A percentile compares a stretch with the other conserved stretches of the same genome.
These are phyloP conservation scores for Backusella circina DNA, from an alignment of 192 early-diverging fungal genomes.

Conservation along the genomic window DNA sequence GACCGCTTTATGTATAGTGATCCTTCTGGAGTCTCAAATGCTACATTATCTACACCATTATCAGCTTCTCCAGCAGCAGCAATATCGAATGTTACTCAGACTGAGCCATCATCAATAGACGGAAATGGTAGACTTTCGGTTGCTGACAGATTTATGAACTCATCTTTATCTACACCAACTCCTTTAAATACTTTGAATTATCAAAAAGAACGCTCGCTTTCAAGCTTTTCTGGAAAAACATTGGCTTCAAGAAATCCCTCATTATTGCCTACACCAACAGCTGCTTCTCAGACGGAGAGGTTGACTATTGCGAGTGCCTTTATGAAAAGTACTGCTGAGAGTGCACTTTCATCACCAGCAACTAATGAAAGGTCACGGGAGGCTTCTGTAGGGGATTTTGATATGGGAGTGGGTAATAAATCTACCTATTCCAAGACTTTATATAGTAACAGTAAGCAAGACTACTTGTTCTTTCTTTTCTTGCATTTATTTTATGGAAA, in stretches of 20 bases:
- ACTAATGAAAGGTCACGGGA: not conserved
- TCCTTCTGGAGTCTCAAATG: not conserved
- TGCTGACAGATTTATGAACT: constrained; percentile 21
- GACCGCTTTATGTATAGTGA: constrained; percentile 21
- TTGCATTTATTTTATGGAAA: not conserved
- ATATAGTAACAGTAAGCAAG: constrained; percentile 1
- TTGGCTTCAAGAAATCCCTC: not conserved
- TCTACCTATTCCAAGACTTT: not conserved
- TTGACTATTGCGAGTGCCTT: constrained; percentile 12
- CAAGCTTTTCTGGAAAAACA: constrained; percentile 13
- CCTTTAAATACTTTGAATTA: not conserved
- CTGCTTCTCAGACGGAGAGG: not conserved
- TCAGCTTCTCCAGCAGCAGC: not conserved
- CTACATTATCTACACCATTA: not conserved
- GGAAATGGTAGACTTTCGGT: constrained; percentile 9
- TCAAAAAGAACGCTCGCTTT: constrained; percentile 9
- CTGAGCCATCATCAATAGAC: not conserved
- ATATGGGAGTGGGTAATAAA: constrained; percentile 10
- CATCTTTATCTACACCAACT: not conserved
- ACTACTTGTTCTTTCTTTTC: not conserved
- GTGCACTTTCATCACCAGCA: not conserved
- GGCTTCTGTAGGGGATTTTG: not conserved
- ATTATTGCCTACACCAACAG: not conserved
- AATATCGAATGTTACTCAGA: not conserved
- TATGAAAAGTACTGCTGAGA: not conserved